Evolutionary conservation across 2,329 filamentous ascomycete genomes (phyloP).

Genomic region (Byssoonygena ceratinophila): DNA sequence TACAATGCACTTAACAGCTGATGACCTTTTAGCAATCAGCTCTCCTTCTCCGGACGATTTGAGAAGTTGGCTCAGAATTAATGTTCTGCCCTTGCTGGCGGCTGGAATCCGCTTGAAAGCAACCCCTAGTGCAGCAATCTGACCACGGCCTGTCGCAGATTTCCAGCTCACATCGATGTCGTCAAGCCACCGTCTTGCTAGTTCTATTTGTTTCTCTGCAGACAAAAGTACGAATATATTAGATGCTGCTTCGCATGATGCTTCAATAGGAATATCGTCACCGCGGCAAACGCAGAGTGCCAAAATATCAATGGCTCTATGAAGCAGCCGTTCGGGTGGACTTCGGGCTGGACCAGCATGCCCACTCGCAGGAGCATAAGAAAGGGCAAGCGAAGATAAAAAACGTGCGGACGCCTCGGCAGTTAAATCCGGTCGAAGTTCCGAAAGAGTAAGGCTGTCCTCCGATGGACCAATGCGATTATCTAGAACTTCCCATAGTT

Average conservation of each 20-base stretch:
- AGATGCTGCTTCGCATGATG: constrained; percentile 33
- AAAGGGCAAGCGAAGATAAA: constrained; percentile 30
- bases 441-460: constrained; percentile 32
- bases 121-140: constrained; percentile 35
- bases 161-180: constrained; percentile 30
- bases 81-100: constrained; percentile 20
- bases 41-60: constrained; percentile 29
- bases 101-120: constrained; percentile 29
- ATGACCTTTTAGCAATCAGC: constrained; percentile 34
- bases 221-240: constrained; percentile 33
- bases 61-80: constrained; percentile 28
- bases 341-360: constrained; percentile 1
- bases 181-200: constrained; percentile 33
- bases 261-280: constrained; percentile 33
- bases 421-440: constrained; percentile 33
- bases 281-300: constrained; percentile 32
- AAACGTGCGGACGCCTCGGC: constrained; percentile 34
- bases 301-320: constrained; percentile 27
- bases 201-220: constrained; percentile 24
- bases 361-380: constrained; percentile 16
- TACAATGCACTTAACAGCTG: constrained; percentile 32
- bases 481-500: constrained; percentile 33
- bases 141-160: constrained; percentile 33
- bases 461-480: constrained; percentile 26
- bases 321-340: constrained; percentile 21